Conservation (phyloP, 2,329 filamentous ascomycete species). For the Claviceps sp. region DNA sequence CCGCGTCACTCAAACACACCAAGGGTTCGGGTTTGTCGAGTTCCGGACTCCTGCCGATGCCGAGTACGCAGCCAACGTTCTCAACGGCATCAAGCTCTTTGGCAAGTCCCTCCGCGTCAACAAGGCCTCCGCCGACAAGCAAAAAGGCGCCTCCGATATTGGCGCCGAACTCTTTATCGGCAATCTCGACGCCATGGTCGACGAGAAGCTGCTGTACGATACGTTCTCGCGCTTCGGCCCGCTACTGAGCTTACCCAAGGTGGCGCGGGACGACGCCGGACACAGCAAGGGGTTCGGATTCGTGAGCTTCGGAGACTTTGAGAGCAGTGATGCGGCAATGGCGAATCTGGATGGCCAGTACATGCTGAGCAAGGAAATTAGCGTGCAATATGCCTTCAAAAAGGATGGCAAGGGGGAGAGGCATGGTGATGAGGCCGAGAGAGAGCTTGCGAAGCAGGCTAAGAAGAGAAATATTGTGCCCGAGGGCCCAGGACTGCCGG, state of each 20-base stretch:
- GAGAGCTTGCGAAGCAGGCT: conserved; percentile 80
- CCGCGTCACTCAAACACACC: conserved; percentile 89
- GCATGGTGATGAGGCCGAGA: conserved; percentile 87
- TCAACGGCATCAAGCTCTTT: conserved; percentile 89
- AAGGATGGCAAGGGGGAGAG: conserved; percentile 96
- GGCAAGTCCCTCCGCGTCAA: conserved; percentile 95
- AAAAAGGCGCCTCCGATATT: conserved; percentile 72
- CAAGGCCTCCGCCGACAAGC: conserved; percentile 84
- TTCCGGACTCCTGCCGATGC: conserved; percentile 92
- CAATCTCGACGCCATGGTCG: conserved; percentile 86
- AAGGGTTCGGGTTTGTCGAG: conserved; percentile 98
- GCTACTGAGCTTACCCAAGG: conserved; percentile 74
- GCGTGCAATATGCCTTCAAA: conserved; percentile 97
- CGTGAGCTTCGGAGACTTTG: conserved; percentile 84
- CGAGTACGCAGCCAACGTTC: conserved; percentile 90
- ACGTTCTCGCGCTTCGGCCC: conserved; percentile 85
- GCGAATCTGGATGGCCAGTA: conserved; percentile 92
- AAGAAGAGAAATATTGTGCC: conserved; percentile 89
- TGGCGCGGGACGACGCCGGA: conserved; percentile 78
- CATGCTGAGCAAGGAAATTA: conserved; percentile 91
- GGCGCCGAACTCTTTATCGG: conserved; percentile 95
- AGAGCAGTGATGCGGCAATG: conserved; percentile 83
- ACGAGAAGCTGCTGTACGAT: conserved; percentile 92
- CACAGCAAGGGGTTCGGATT: conserved; percentile 94
- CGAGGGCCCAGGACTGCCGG: conserved; percentile 61